Base-by-base conservation (phyloP, 192 early-diverging fungal genomes). In the Podila verticillata region DNA sequence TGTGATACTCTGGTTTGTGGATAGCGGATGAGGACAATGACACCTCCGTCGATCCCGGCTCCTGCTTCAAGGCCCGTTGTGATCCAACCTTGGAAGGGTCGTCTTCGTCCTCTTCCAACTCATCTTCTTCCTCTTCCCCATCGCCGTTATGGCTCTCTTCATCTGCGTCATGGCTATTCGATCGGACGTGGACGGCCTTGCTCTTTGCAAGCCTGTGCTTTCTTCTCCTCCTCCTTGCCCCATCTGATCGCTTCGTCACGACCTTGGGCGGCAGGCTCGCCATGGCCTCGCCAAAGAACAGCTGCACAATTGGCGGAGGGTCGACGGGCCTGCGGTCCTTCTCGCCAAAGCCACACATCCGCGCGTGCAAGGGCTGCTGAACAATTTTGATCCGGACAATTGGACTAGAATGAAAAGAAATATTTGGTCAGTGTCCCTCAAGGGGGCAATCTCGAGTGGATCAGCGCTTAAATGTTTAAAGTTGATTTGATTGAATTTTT, bases 291-390 rank as follows among this genome's bases (percentile, higher is more conserved):
- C 85, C 86, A 30, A 92, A 84, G 51, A 92, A 73, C 3, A 94
- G 82, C 60, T 91, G 90, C 9, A 93, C 88, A 56, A 93, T 91
- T 32, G 91, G 91, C n/a, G 93, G 92, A 8, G 93, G 93, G 62
- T 92, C 91, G 39, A 94, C 84, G 2, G 93, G 93, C 29, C 93
- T 75, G 82, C 93, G 89, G 82, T 94, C 93, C 69, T 93, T 94
- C 65, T 94, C 93, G 13, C 91, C 91, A 61, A 92, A 94, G 31
- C 93, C 93, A 72, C 92, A 94, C 92, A 94, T 93, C 26, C 92
- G 85, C 8, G 91, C 91, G 61, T 91, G 88, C 20, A 94, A 75
- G 17, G 92, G 92, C 58, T 94, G 92, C 67, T 94, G 92, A 35
- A 89, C 89, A 63, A 94, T 91, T 15, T 86, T 77, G 22, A 94